Base-by-base conservation (phyloP, 1,139 yeast species). In the Blastobotrys apis region DNA sequence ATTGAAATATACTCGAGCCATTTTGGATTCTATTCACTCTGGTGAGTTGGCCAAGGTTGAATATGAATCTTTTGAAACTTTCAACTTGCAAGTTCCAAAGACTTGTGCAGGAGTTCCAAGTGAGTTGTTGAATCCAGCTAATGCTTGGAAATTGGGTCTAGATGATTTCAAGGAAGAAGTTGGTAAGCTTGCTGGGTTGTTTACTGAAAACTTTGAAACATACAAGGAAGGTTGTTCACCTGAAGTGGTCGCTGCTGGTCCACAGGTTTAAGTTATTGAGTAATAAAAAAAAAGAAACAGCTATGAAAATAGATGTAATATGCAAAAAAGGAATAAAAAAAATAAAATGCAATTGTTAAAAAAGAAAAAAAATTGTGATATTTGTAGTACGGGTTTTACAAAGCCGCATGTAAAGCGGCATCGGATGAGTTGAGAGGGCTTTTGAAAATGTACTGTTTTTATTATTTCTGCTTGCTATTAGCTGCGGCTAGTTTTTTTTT, bases 1-100 rank as follows among this genome's bases (percentile, higher is more conserved):
- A 48, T 80, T 92, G 70, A 92, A 92, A 71, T 90, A 88, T 80
- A 92, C 98, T 52, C 84, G 98, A 74, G 95, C 96, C 51, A 90
- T 92, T 54, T 77, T 92, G 65, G 96, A 92, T 67, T 81, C 97
- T 43, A 90, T 92, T 62, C 97, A 92, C 73, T 79, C 88, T 54
- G 98, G 97, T 54, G 82, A 84, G 60, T 78, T 92, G 60, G 79
- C 78, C 55, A 72, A 85, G 61, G 92, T 74, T 53, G 85, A 84
- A 63, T 90, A 74, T 68, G 97, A 90, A 72, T 73, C 73, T 44
- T 82, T 85, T 73, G 94, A 90, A 56, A 80, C 83, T 46, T 92
- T 92, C 74, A 87, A 87, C 71, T 78, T 92, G 71, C 78, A 78
- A 62, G 80, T 92, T 56, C 98, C 98, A 68, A 87, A 76, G 66